A percentile compares a stretch with the other conserved stretches of the same genome.
Conservation (phyloP, 1,284 basidiomycete genomes). For the Microbotryum intermedium region DNA sequence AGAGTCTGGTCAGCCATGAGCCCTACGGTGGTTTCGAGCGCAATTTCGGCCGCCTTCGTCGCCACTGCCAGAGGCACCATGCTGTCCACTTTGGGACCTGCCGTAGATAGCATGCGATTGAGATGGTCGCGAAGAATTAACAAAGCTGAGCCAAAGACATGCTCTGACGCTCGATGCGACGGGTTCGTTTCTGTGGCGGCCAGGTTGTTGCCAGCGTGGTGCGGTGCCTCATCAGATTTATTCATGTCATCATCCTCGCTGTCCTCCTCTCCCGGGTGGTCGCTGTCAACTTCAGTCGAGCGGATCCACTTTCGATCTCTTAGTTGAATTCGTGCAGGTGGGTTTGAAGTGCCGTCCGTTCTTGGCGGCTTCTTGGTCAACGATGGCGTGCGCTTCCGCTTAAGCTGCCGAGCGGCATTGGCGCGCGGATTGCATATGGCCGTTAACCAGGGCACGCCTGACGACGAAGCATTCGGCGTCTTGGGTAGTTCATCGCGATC, state of each 20-base stretch:
- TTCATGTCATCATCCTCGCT: constrained; percentile 9
- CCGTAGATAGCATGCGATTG: background rate
- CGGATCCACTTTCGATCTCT: no score
- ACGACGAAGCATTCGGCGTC: background rate
- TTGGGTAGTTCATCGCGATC: constrained; percentile 3
- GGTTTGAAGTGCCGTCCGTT: no score
- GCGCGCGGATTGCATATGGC: constrained; percentile 21
- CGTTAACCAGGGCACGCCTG: constrained; percentile 11
- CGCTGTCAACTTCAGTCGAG: no score
- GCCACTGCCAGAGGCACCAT: background rate
- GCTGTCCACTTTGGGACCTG: background rate
- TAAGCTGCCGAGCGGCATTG: constrained; percentile 8
- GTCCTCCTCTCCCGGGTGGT: constrained; percentile 3
- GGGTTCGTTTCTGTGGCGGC: background rate
- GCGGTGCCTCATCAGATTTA: background rate
- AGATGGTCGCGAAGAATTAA: constrained; percentile 2
- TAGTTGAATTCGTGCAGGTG: no score
- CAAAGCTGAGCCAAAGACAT: constrained; percentile 6
- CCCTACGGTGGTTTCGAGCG: background rate
- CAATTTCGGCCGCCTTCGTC: constrained; percentile 7
- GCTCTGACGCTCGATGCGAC: background rate
- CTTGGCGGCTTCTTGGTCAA: background rate
- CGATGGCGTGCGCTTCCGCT: background rate
- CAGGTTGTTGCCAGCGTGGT: background rate
- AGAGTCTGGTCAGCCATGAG: constrained; percentile 9